These are phyloP conservation scores for Cladorrhinum sp. DNA, from an alignment of 2,329 filamentous ascomycete genomes.

Conservation along the genomic window DNA sequence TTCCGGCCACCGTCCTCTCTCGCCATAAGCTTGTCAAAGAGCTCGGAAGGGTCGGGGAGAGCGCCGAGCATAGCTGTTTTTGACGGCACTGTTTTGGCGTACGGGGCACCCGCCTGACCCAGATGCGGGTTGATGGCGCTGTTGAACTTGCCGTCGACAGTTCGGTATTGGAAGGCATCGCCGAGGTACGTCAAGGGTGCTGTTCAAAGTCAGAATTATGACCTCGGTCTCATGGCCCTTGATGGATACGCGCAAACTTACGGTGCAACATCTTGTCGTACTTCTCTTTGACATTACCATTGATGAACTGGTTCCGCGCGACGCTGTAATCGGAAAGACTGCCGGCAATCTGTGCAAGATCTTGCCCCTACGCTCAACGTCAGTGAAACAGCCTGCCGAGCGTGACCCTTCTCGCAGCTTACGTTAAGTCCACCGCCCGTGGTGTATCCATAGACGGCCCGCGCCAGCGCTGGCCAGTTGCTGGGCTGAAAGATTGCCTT, in stretches of 20 bases:
- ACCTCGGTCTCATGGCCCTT: no score
- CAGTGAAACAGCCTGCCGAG: no score
- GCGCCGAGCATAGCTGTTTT: slow-evolving; percentile 54
- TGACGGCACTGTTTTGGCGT: slow-evolving; percentile 64
- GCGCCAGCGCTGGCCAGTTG: no score
- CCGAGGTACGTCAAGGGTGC: slow-evolving; percentile 20
- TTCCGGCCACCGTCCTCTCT: slow-evolving; percentile 49
- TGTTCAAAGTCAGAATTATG: no score
- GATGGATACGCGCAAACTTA: no score
- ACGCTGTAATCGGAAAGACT: slow-evolving; percentile 9
- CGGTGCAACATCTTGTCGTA: slow-evolving; percentile 12
- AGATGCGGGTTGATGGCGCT: slow-evolving; percentile 63
- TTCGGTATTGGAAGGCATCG: slow-evolving; percentile 15
- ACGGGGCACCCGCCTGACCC: slow-evolving; percentile 63
- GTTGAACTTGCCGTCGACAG: slow-evolving; percentile 23
- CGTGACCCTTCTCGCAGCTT: no score
- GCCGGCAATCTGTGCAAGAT: background rate
- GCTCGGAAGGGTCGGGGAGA: slow-evolving; percentile 57
- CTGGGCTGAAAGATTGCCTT: no score
- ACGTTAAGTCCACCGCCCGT: no score
- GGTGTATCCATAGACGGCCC: no score
- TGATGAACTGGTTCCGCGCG: slow-evolving; percentile 1
- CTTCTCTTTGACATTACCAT: slow-evolving; percentile 10
- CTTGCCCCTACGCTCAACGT: background rate
- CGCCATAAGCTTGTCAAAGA: slow-evolving; percentile 67